phyloP scores from a whole-genome alignment of 805 yeast genomes.

The Yamadazyma akitaensis region DNA sequence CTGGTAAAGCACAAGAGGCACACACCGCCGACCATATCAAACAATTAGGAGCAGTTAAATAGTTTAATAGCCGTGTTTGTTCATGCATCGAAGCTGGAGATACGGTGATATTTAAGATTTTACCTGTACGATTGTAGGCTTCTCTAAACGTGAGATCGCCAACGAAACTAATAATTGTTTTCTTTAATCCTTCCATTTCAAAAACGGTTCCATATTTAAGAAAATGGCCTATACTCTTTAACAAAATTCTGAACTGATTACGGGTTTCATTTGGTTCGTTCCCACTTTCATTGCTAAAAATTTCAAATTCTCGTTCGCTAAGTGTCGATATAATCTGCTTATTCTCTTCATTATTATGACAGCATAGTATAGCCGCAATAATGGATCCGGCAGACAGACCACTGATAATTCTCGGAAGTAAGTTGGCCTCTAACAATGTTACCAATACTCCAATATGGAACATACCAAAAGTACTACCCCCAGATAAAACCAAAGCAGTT shows the following conservation, averaged over 20 bases:
- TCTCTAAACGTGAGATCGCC: conserved; percentile 93
- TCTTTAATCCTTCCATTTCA: conserved; percentile 66
- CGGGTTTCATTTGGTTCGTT: conserved; percentile 5
- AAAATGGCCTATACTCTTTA: conserved; percentile 46
- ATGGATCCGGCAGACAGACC: conserved; percentile 98
- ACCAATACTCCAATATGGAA: conserved; percentile 90
- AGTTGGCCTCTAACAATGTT: conserved; percentile 66
- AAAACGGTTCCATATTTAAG: conserved; percentile 88
- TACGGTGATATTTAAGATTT: conserved; percentile 90
- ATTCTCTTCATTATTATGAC: conserved; percentile 72
- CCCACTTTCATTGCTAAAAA: conserved; percentile 26
- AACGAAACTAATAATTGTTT: conserved; percentile 71
- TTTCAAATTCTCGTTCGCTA: conserved; percentile 52
- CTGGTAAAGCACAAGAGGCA: conserved; percentile 93
- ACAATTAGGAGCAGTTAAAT: conserved; percentile 78
- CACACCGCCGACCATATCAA: conserved; percentile 86
- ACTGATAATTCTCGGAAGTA: conserved; percentile 82
- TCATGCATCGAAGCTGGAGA: conserved; percentile 90
- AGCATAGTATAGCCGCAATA: conserved; percentile 83
- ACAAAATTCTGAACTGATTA: conserved; percentile 49
- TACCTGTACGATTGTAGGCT: conserved; percentile 90
- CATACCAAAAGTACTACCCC: conserved; percentile 93
- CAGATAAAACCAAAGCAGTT: conserved; percentile 91
- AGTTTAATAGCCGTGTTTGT: conserved; percentile 79
- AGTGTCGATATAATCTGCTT: conserved; percentile 56